Conservation (phyloP, 1,139 yeast species). For the Yamadazyma oceani region DNA sequence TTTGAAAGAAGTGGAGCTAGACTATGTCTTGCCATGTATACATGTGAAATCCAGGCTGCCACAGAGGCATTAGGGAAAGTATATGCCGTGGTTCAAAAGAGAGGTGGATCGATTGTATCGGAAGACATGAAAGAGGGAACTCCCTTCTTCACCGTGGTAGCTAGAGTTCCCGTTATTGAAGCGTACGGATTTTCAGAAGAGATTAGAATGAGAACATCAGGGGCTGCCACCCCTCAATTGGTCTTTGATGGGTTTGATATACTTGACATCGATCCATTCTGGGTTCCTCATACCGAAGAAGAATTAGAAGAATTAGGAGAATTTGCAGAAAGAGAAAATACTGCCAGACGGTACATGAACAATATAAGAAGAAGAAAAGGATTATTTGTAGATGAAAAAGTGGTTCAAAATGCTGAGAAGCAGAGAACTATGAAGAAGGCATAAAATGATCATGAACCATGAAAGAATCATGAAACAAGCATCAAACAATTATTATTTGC, state of each 20-base stretch:
- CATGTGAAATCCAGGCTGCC: conserved; percentile 93
- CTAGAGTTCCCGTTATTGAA: conserved; percentile 88
- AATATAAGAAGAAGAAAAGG: conserved; percentile 84
- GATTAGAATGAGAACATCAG: conserved; percentile 88
- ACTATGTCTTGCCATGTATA: conserved; percentile 85
- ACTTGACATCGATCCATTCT: conserved; percentile 91
- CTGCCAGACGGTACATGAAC: conserved; percentile 86
- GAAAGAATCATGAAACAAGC: conserved; percentile 76
- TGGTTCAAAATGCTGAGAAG: conserved; percentile 88
- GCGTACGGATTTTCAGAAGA: conserved; percentile 98
- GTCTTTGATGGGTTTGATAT: conserved; percentile 87
- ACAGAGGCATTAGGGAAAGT: conserved; percentile 95
- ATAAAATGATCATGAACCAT: no score
- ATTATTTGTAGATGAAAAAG: conserved; percentile 83
- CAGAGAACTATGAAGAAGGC: conserved; percentile 80
- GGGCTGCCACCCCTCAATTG: conserved; percentile 96
- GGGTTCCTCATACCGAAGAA: conserved; percentile 99
- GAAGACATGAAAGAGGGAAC: conserved; percentile 99
- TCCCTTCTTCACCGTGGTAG: conserved; percentile 86
- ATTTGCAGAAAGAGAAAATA: conserved; percentile 86
- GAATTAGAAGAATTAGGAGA: conserved; percentile 94
- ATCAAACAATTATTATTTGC: conserved; percentile 16
- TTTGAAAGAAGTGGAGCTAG: conserved; percentile 85
- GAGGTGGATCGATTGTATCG: conserved; percentile 80
- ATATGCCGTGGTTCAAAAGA: conserved; percentile 86